A percentile compares a stretch with the other conserved stretches of the same genome.
phyloP scores from a whole-genome alignment of 768 basidiomycete genomes.

The Trichaptum fuscoviolaceum region DNA sequence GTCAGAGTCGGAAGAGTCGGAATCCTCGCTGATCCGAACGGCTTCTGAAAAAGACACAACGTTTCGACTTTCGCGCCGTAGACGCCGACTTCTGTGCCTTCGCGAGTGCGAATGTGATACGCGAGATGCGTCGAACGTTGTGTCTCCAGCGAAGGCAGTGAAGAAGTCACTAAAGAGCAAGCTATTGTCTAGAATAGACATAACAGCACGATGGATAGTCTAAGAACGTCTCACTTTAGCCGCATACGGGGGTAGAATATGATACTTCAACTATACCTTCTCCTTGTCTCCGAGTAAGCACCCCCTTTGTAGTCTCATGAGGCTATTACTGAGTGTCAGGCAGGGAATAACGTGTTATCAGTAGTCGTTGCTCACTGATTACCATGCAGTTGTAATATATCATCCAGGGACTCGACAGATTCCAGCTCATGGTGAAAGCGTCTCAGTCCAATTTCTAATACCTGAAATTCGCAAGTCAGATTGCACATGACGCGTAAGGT shows the following conservation, averaged over 20 bases:
- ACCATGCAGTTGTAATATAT: constrained; percentile 65
- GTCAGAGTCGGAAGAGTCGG: constrained; percentile 30
- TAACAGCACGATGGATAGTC: constrained; percentile 60
- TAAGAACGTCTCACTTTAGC: constrained; percentile 22
- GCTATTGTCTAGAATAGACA: constrained; percentile 69
- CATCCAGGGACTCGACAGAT: constrained; percentile 61
- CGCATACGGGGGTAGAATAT: constrained; percentile 5
- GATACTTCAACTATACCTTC: background rate
- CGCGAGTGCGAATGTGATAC: constrained; percentile 42
- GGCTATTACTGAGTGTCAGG: background rate
- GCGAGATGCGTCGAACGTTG: constrained; percentile 50
- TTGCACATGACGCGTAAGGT: background rate
- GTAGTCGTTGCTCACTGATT: constrained; percentile 49
- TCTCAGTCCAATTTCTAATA: background rate
- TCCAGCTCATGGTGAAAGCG: constrained; percentile 52
- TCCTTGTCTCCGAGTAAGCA: constrained; percentile 4
- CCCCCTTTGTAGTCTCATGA: constrained; percentile 1
- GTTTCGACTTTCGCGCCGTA: constrained; percentile 48
- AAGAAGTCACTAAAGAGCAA: constrained; percentile 66
- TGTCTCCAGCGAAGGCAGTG: constrained; percentile 52
- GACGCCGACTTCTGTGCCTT: constrained; percentile 59
- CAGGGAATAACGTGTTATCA: background rate
- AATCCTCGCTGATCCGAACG: constrained; percentile 26
- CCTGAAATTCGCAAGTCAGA: background rate
- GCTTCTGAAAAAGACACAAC: constrained; percentile 55